phyloP scores from a whole-genome alignment of 2,329 filamentous ascomycete species.

The Verticillium zaregamsianum region DNA sequence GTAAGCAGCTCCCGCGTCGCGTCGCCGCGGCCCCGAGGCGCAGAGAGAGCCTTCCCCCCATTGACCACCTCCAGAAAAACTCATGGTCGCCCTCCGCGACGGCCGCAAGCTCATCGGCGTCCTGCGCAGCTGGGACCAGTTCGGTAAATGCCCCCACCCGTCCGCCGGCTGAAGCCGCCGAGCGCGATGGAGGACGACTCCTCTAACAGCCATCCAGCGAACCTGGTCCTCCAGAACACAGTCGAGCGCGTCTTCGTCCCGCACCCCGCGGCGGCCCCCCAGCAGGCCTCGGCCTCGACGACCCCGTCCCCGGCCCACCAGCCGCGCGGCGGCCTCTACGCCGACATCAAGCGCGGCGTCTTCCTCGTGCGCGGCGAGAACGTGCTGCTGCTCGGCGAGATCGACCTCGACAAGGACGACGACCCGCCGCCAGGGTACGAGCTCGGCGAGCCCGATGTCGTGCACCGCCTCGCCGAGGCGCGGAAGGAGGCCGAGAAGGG shows the following conservation, averaged over 20 bases:
- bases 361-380: slow-evolving; percentile 96
- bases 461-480: slow-evolving; percentile 69
- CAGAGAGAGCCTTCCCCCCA: not conserved
- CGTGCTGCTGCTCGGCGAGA: slow-evolving; percentile 91
- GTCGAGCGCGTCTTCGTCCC: slow-evolving; percentile 74
- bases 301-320: slow-evolving; percentile 21
- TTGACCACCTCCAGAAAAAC: slow-evolving; percentile 66
- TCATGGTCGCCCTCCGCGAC: slow-evolving; percentile 86
- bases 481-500: slow-evolving; percentile 65
- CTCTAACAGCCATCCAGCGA: slow-evolving; percentile 53
- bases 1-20: slow-evolving; percentile 49
- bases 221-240: slow-evolving; percentile 90
- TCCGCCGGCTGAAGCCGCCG: not conserved
- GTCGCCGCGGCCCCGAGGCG: not conserved
- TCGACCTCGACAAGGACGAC: slow-evolving; percentile 95
- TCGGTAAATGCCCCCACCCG: slow-evolving; percentile 56
- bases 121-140: slow-evolving; percentile 94
- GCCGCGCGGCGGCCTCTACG: slow-evolving; percentile 57
- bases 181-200: too few relatives aligned
- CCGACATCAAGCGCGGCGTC: slow-evolving; percentile 79
- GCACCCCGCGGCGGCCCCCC: slow-evolving; percentile 32
- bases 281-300: slow-evolving; percentile 12
- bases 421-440: slow-evolving; percentile 69
- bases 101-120: slow-evolving; percentile 92
- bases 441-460: slow-evolving; percentile 61